These are phyloP conservation scores for Termitomyces sp. DNA, from an alignment of 768 basidiomycete genomes.

Conservation along the genomic window DNA sequence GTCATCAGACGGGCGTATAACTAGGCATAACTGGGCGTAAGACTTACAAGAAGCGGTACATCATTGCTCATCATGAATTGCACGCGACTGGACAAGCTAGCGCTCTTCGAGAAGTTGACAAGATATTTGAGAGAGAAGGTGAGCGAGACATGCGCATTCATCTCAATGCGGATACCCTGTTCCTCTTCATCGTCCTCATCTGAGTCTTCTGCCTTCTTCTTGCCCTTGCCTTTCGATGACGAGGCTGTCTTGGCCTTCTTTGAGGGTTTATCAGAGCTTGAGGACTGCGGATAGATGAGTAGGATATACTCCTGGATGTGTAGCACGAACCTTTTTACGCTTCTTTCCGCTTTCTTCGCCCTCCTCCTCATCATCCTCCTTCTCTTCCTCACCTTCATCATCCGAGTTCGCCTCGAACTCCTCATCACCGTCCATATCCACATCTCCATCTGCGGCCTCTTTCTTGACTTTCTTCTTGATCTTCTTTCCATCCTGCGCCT, in stretches of 20 bases:
- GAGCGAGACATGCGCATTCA: slow-evolving; percentile 86
- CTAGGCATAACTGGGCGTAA: neutral
- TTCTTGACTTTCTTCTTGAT: slow-evolving; percentile 39
- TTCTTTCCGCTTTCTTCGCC: slow-evolving; percentile 54
- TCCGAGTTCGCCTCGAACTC: slow-evolving; percentile 45
- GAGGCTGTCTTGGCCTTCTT: slow-evolving; percentile 38
- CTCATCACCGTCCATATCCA: slow-evolving; percentile 40
- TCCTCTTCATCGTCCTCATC: slow-evolving; percentile 46
- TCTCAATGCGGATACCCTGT: slow-evolving; percentile 65
- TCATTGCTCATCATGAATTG: slow-evolving; percentile 89
- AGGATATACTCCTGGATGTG: neutral
- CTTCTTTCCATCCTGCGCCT: slow-evolving; percentile 34
- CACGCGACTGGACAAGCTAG: slow-evolving; percentile 65
- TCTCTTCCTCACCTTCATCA: slow-evolving; percentile 49
- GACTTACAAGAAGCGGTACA: slow-evolving; percentile 76
- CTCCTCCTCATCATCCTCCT: slow-evolving; percentile 47
- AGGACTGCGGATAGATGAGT: slow-evolving; percentile 21
- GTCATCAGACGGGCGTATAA: neutral
- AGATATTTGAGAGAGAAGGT: slow-evolving; percentile 98
- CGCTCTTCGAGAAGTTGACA: slow-evolving; percentile 91
- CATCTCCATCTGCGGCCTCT: slow-evolving; percentile 39
- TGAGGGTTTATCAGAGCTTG: slow-evolving; percentile 33
- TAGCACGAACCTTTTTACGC: slow-evolving; percentile 52
- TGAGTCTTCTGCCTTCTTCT: slow-evolving; percentile 44
- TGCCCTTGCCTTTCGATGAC: slow-evolving; percentile 41